Base-by-base conservation (phyloP, 495 filamentous ascomycete genomes). In the Glonium stellatum region DNA sequence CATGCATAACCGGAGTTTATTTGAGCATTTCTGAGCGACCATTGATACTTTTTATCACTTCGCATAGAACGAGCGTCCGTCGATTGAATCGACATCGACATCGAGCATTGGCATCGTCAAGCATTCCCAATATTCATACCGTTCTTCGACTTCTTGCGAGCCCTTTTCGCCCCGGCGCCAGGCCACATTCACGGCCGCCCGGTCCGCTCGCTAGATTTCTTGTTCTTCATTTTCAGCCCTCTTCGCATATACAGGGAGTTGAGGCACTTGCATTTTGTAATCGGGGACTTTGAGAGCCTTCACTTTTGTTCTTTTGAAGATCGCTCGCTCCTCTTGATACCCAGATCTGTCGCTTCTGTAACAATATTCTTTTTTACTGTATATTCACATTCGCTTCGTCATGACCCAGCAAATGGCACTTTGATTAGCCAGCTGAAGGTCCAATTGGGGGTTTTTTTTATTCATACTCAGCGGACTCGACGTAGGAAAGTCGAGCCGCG, bases 1-100 rank as follows among this genome's bases (percentile, higher is more conserved):
- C 19, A 55, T 55, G 53, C 53, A 55, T 55, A 15, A 55, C 15
- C 34, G 53, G 53, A 55, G 53, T 55, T 55, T 37, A 42, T 42
- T 55, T 37, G 34, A 55, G 48, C 48, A 51, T 51, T 55, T 55
- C 37, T 31, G 23, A 55, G 53, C 53, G 53, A 55, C 53, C 18
- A 37, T 37, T 39, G n/a, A 23, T 36, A 37, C 21, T 55, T 31
- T n/a, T 23, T n/a, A 36, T 21, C 31, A 22, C 37, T 55, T 55
- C 37, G 48, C 48, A 52, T 52, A 25, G 48, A 25, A 52, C 21
- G 48, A 23, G 48, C 21, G 13, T 52, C 22, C 22, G 21, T 52
- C 27, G 22, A 52, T 47, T 47, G n/a, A 47, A 18, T 34, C 21
- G 21, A 25, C 48, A 18, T 34, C 21, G 21, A 25, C 48, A 8